phyloP scores from a whole-genome alignment of 1,284 basidiomycete genomes.

The Rhodotorula sp. region DNA sequence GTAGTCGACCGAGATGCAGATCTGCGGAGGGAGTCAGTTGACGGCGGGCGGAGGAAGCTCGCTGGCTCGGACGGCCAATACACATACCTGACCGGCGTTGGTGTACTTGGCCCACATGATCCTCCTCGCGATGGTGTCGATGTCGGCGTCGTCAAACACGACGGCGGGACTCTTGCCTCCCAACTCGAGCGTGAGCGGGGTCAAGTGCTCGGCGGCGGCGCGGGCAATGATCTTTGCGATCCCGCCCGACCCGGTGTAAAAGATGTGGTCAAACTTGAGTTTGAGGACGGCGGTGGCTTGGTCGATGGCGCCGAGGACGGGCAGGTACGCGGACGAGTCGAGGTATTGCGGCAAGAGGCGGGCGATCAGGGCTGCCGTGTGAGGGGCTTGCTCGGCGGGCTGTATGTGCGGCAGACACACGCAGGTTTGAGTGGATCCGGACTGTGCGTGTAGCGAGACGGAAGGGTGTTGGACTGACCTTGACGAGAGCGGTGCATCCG shows the following conservation, averaged over 20 bases:
- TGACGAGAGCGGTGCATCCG: constrained; percentile 49
- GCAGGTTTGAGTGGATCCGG: no score
- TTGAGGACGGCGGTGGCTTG: constrained; percentile 49
- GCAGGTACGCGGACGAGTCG: constrained; percentile 47
- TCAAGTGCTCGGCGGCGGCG: constrained; percentile 50
- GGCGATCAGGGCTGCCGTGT: constrained; percentile 47
- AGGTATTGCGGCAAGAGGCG: constrained; percentile 48
- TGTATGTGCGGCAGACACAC: background rate
- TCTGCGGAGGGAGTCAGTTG: constrained; percentile 3
- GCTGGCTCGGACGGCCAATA: background rate
- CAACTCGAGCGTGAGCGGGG: constrained; percentile 47
- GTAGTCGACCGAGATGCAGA: constrained; percentile 41
- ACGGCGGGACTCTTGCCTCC: constrained; percentile 52
- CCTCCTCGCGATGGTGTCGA: constrained; percentile 48
- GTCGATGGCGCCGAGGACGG: constrained; percentile 50
- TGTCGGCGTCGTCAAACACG: constrained; percentile 50
- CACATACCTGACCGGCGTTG: constrained; percentile 50
- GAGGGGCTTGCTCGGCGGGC: constrained; percentile 46
- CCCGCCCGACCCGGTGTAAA: constrained; percentile 45
- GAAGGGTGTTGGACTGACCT: constrained; percentile 18
- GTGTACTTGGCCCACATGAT: constrained; percentile 51
- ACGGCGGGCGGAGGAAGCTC: no score
- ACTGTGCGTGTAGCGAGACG: background rate
- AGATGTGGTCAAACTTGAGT: constrained; percentile 51
- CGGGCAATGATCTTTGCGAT: constrained; percentile 50